Evolutionary conservation across 1,284 basidiomycete genomes (phyloP).

Genomic region (Dichomitus squalens): DNA sequence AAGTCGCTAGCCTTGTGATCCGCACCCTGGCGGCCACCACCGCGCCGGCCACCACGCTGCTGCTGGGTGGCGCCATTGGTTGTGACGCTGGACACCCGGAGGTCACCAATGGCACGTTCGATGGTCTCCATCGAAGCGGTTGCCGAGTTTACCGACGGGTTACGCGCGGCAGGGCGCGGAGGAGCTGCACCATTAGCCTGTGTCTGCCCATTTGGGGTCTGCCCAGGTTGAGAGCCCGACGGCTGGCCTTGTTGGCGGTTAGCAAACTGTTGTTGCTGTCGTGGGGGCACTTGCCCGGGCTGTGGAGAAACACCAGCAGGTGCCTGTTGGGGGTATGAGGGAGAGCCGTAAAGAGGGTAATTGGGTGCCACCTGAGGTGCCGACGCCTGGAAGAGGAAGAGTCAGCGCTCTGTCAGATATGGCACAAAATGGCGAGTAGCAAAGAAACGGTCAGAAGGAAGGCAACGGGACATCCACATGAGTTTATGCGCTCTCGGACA

Average conservation of each 20-base stretch:
- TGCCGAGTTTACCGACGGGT: constrained; percentile 65
- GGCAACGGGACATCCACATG: constrained; percentile 63
- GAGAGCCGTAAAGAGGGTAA: constrained; percentile 29
- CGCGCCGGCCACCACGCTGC: constrained; percentile 42
- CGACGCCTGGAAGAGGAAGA: constrained; percentile 29
- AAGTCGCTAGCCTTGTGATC: constrained; percentile 41
- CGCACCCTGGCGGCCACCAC: constrained; percentile 39
- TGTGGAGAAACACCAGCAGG: constrained; percentile 23
- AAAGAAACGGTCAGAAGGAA: constrained; percentile 51
- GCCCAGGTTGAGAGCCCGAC: constrained; percentile 23
- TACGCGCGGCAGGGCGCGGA: constrained; percentile 22
- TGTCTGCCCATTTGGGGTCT: constrained; percentile 18
- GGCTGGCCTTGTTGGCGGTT: constrained; percentile 32
- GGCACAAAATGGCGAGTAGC: neutral
- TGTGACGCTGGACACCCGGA: constrained; percentile 52
- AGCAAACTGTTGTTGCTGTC: constrained; percentile 32
- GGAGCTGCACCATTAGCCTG: constrained; percentile 23
- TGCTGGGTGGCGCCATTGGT: constrained; percentile 20
- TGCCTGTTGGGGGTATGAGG: constrained; percentile 28
- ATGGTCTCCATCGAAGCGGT: constrained; percentile 77
- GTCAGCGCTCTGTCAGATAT: constrained; percentile 1
- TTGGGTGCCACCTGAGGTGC: constrained; percentile 30
- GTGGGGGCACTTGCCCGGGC: constrained; percentile 26
- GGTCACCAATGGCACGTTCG: constrained; percentile 76
- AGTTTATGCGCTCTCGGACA: constrained; percentile 56